These are phyloP conservation scores for Sanghuangporus sanghuang DNA, from an alignment of 1,284 basidiomycete species.

Conservation along the genomic window DNA sequence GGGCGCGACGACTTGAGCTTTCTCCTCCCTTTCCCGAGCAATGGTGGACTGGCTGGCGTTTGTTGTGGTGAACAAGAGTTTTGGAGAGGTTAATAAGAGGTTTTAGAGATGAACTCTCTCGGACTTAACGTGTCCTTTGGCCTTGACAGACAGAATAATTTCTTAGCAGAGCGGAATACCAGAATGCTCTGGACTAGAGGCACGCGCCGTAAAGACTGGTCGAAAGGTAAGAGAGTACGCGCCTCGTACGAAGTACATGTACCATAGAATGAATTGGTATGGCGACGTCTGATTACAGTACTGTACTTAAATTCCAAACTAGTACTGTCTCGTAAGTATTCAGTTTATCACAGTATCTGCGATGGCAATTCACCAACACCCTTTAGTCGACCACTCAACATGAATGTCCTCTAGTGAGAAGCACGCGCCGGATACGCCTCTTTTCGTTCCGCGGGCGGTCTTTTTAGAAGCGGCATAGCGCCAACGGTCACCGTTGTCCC, in stretches of 20 bases:
- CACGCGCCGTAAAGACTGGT: too few relatives aligned
- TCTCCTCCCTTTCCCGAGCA: neutral
- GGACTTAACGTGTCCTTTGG: neutral
- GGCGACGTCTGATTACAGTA: too few relatives aligned
- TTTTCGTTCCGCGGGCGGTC: neutral
- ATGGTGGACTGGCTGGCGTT: neutral
- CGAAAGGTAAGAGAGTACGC: too few relatives aligned
- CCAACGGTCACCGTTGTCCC: neutral
- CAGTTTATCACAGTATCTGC: too few relatives aligned
- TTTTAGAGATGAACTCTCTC: neutral
- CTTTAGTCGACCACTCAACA: neutral
- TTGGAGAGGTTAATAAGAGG: neutral
- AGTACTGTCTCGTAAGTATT: too few relatives aligned
- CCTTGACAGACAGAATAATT: too few relatives aligned
- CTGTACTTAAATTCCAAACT: too few relatives aligned
- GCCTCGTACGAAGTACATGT: too few relatives aligned
- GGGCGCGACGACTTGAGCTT: neutral
- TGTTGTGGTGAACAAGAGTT: too few relatives aligned
- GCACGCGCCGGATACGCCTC: neutral
- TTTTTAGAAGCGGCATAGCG: neutral
- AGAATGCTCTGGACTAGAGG: too few relatives aligned
- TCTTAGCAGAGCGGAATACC: too few relatives aligned
- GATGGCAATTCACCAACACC: neutral
- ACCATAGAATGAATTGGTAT: too few relatives aligned
- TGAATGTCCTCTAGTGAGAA: neutral